Evolutionary conservation across 139 green algal species (phyloP), one percentile per base, ranked within the genome.

Genomic region (Chlamydomonas schloesseri): DNA sequence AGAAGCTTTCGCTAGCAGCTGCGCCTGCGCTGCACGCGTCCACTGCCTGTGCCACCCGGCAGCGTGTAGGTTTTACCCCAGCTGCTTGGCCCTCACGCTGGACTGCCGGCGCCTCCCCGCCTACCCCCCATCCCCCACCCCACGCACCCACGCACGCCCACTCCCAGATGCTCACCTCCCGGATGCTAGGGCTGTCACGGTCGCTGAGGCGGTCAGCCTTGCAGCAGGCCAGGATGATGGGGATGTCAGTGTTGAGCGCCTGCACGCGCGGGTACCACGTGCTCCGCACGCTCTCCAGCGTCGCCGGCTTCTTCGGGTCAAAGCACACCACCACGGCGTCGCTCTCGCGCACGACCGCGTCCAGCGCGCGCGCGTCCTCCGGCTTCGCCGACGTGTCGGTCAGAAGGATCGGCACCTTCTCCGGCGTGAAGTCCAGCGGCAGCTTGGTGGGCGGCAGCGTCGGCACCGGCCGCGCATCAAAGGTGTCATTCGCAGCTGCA

Each of bases 301-400:
- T 94, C 60, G 86, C 57, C 3, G 79, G 88, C 23, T 84, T 76
- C 58, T 69, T 87, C 13, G 90, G 83, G 57, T 93, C 90, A 82
- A 97, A 97, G 72, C 88, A 92, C 24, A 99, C 76, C 14, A 98
- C 92, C 21, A 98, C 92, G 2, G 93, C 96, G 57, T 97, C 92
- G 9, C 96, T 92, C 60, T 94, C 55, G 68, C 84, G 77, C 64
- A 93, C 90, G 20, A 92, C 89, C 50, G 85, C 34, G 60, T 97
- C 93, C 60, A 93, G 31, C 21, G 84, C 79, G 68, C 88, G 76
- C 23, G 83, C 89, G 86, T 98, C 95, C 80, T 98, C 96, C 5
- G 90, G 90, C 31, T 90, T 87, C 50, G 92, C 94, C 17, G 87
- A 94, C 11, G 95, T 98, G 91, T 99, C 96, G 11, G 93, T 94